Base-by-base conservation (phyloP, 768 basidiomycete genomes). In the Symmetrospora coprosmae region DNA sequence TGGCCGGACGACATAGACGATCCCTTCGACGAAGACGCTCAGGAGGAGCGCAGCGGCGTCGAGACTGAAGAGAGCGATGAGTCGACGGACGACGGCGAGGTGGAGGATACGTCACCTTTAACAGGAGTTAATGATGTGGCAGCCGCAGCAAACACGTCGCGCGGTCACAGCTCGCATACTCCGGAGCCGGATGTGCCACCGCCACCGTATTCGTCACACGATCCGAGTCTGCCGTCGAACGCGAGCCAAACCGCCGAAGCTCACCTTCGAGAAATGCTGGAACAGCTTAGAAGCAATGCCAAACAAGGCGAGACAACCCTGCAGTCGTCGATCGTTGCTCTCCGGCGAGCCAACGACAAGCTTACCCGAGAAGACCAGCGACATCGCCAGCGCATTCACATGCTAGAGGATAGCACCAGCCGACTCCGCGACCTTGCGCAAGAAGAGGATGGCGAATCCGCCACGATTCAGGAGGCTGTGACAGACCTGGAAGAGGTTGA, bases 201-300 rank as follows among this genome's bases (percentile, higher is more conserved):
- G 1, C 62, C 62, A 19, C 62, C 62, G 7, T 63, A 63, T 31
- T 63, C 62, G 14, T 63, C 62, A 5, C 62, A 63, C 23, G 62
- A 63, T 37, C 62, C 62, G 3, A 58, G 35, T 30, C 34, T 30
- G 13, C 30, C 41, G n/a, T 2, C 38, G 11, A 37, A 35, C 5
- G 30, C 53, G 8, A 14, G 19, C 2, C 43, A 50, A n/a, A 33
- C 45, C 5, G 41, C 40, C 13, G 62, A 63, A 40, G 34, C 25
- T 2, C 19, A 55, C 27, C 38, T 63, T 8, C n/a, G 43, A 27
- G 23, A 23, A 6, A 63, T 53, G 19, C 39, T 63, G 25, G 43
- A 63, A 17, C 27, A 59, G 38, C 33, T 59, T 11, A 55, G 46
- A 7, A 17, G 35, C 7, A 48, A 41, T 9, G 23, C 52, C 17